phyloP scores from a whole-genome alignment of 768 basidiomycete genomes.

The Chalciporus piperatus region DNA sequence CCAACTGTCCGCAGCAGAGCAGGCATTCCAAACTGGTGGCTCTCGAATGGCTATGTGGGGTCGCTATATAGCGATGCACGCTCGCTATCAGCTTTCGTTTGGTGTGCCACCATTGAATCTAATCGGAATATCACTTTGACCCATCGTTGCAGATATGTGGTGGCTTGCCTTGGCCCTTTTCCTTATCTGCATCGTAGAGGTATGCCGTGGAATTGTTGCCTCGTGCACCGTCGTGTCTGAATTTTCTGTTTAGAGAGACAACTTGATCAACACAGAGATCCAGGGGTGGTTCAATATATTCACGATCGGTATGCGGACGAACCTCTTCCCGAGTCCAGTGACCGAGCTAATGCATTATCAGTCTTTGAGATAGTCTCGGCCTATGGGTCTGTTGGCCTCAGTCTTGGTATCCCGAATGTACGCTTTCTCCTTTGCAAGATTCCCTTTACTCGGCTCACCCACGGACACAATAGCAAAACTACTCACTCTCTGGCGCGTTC shows the following conservation, averaged over 20 bases:
- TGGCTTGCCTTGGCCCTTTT: conserved; percentile 85
- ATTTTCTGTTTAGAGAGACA: conserved; percentile 44
- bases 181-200: conserved; percentile 92
- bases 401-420: conserved; percentile 82
- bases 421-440: conserved; percentile 19
- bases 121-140: background rate
- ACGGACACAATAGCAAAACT: conserved; percentile 57
- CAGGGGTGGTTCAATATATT: conserved; percentile 84
- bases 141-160: conserved; percentile 81
- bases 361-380: conserved; percentile 88
- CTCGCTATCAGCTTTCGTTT: conserved; percentile 86
- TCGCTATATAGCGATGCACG: conserved; percentile 77
- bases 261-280: conserved; percentile 51
- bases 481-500: conserved; percentile 78
- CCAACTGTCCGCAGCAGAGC: conserved; percentile 46
- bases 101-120: conserved; percentile 44
- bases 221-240: background rate
- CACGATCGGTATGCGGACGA: conserved; percentile 53
- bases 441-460: conserved; percentile 1
- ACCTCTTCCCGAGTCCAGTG: background rate
- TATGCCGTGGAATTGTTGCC: conserved; percentile 29
- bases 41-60: conserved; percentile 67
- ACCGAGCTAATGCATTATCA: conserved; percentile 22
- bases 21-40: conserved; percentile 41
- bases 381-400: conserved; percentile 87